Conservation (phyloP, 2,329 filamentous ascomycete species). For the Neonectria punicea region DNA sequence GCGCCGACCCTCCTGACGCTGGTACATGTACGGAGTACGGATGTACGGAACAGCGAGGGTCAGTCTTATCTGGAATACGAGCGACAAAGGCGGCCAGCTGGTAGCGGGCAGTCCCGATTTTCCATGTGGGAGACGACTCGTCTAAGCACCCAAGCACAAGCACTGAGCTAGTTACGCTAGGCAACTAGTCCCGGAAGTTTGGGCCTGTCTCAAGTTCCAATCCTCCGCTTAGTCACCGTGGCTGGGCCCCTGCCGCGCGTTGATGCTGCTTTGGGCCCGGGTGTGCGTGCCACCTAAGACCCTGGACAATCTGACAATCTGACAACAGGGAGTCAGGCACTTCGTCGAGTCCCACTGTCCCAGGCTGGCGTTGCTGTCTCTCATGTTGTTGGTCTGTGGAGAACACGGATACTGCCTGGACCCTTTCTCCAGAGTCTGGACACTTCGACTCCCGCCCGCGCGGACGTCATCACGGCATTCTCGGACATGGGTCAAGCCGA, state of each 20-base stretch:
- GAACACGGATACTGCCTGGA: too few species aligned
- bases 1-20: not conserved
- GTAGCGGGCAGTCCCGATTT: not conserved
- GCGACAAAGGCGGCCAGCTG: not conserved
- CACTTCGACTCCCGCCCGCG: not conserved
- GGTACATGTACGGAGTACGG: too few species aligned
- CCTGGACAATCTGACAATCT: not conserved
- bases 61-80: not conserved
- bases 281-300: not conserved
- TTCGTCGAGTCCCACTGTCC: too few species aligned
- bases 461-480: not conserved
- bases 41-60: not conserved
- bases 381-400: too few species aligned
- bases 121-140: not conserved
- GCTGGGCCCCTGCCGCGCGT: not conserved
- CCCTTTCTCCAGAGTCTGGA: not conserved
- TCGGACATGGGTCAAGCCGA: not conserved
- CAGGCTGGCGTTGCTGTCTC: too few species aligned
- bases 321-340: too few species aligned
- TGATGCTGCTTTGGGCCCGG: not conserved
- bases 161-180: not conserved
- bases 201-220: not conserved
- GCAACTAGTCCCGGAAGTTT: not conserved
- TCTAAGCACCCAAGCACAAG: not conserved
- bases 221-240: conserved; percentile 11